Conservation (phyloP, 2,329 filamentous ascomycete species). For the Neonectria punicea region DNA sequence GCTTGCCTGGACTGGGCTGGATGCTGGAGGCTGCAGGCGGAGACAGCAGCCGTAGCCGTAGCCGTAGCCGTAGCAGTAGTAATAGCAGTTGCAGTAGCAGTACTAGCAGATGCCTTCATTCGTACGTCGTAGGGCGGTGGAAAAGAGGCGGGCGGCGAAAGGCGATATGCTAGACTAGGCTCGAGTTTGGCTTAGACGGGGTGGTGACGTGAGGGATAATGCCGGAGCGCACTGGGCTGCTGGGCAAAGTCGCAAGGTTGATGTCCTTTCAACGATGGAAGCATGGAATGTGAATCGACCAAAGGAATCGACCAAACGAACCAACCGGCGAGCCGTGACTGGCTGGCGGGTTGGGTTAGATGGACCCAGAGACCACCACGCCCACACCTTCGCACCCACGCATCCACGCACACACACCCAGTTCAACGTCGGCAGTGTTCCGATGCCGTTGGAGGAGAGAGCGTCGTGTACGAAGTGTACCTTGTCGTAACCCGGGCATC, state of each 20-base stretch:
- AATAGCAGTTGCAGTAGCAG: not conserved
- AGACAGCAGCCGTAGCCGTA: constrained; percentile 4
- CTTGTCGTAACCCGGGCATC: constrained; percentile 30
- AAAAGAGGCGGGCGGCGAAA: constrained; percentile 15
- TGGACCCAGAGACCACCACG: constrained; percentile 41
- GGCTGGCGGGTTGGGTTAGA: constrained; percentile 34
- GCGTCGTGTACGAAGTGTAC: constrained; percentile 25
- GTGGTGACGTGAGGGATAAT: constrained; percentile 43
- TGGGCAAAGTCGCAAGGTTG: constrained; percentile 26
- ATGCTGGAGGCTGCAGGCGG: constrained; percentile 24
- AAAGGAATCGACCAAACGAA: constrained; percentile 36
- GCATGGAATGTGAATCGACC: constrained; percentile 32
- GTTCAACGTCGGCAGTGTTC: constrained; percentile 40
- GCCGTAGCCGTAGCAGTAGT: not conserved
- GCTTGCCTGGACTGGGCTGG: constrained; percentile 6
- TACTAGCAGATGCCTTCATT: constrained; percentile 14
- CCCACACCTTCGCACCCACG: constrained; percentile 24
- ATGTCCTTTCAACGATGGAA: constrained; percentile 39
- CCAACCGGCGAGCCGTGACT: constrained; percentile 35
- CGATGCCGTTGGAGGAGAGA: constrained; percentile 33
- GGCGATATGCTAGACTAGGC: constrained; percentile 26
- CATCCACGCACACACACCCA: constrained; percentile 25
- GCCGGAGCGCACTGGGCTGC: constrained; percentile 29
- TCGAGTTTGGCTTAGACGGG: constrained; percentile 32
- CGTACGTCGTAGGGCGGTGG: constrained; percentile 23